These are phyloP conservation scores for Taphrina pruni DNA, from an alignment of 1,139 yeast species.

Conservation along the genomic window DNA sequence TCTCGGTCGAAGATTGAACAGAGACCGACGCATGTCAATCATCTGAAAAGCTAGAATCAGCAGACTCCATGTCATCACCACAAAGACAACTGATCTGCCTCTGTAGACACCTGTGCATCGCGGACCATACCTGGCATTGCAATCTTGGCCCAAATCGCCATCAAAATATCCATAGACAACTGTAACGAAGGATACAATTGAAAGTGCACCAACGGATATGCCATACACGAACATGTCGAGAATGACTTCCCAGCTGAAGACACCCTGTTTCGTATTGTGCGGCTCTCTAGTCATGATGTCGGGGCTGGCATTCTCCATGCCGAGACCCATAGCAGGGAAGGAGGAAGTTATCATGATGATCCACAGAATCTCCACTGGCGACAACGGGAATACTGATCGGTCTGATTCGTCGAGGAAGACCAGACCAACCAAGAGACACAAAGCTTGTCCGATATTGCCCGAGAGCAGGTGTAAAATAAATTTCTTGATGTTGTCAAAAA, in stretches of 20 bases:
- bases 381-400: constrained; percentile 73
- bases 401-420: constrained; percentile 68
- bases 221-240: constrained; percentile 80
- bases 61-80: constrained; percentile 90
- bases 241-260: constrained; percentile 73
- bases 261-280: constrained; percentile 61
- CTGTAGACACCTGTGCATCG: constrained; percentile 70
- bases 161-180: constrained; percentile 68
- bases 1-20: constrained; percentile 49
- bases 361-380: constrained; percentile 83
- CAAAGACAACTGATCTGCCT: constrained; percentile 82
- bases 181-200: constrained; percentile 70
- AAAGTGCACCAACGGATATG: constrained; percentile 70
- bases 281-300: constrained; percentile 74
- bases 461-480: constrained; percentile 80
- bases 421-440: constrained; percentile 72
- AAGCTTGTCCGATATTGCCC: constrained; percentile 78
- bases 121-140: constrained; percentile 61
- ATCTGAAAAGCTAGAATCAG: constrained; percentile 90
- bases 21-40: constrained; percentile 65
- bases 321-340: constrained; percentile 88
- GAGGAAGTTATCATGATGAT: constrained; percentile 78
- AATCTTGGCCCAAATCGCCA: constrained; percentile 68
- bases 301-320: constrained; percentile 69
- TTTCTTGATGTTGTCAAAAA: constrained; percentile 80